Base-by-base conservation (phyloP, 2,329 filamentous ascomycete species). In the Diaporthe aspalathi region DNA sequence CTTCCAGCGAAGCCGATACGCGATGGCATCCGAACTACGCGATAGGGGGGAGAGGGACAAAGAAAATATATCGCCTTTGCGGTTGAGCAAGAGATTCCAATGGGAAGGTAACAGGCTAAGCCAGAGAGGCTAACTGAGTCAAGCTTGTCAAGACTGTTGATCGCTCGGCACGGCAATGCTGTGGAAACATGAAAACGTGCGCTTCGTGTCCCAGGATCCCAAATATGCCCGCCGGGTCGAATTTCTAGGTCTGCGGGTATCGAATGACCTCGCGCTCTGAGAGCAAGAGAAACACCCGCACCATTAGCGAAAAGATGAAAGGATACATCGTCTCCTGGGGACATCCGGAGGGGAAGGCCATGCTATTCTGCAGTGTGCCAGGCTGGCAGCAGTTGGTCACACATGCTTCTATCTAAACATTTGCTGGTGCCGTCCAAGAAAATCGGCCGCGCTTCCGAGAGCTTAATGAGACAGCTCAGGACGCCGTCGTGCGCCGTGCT, bases 301-400 rank as follows among this genome's bases (percentile, higher is more conserved):
- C 9, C 7, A 49, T 63, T 63, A 43, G 60, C 27, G 22, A 17
- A 24, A 63, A 11, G 20, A 49, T 20, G n/a, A 24, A 49, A 20
- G 12, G 60, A 6, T 35, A 35, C 43, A 38, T 17, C 6, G 2
- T 63, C 27, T 20, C 32, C 12, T 24, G 16, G n/a, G n/a, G 43
- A 45, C 27, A 38, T 3, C 17, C 45, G 8, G 20, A 20, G 45
- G 14, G 1, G 5, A 50, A 50, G 43, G 27, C 20, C 20, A 24
- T 49, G 45, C 20, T 12, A 20, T 24, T 9, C 45, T 27, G 45
- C 11, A 6, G 29, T 20, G 60, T 65, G 3, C 43, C 60, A 65
- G 43, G 60, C 60, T 38, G 60, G 60, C 4, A 65, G 60, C 43
- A 50, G 12, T 38, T 38, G 60, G 60, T 50, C 45, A 50, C 60